A percentile compares a stretch with the other conserved stretches of the same genome.
Conservation (phyloP, 257 asterid genomes). For the Capsicum pubescens region DNA sequence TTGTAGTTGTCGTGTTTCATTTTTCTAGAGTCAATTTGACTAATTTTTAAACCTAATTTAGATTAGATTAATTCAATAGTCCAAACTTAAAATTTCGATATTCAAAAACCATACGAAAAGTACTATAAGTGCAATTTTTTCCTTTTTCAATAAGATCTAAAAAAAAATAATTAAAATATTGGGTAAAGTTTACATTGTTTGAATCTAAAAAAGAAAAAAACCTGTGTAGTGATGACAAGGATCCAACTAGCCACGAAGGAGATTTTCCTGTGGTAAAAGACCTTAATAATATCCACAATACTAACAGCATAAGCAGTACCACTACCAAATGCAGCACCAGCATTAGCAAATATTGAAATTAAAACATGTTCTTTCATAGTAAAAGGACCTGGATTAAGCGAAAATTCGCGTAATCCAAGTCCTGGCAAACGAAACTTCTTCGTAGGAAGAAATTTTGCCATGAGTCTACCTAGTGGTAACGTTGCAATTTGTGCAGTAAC, state of each 20-base stretch:
- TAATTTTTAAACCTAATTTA: too few species aligned
- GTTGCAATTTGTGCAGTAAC: slow-evolving; percentile 60
- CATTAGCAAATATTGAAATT: slow-evolving; percentile 72
- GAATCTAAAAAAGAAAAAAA: background rate
- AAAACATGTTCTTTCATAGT: slow-evolving; percentile 71
- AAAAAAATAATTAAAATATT: too few species aligned
- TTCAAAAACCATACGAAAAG: too few species aligned
- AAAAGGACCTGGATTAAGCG: slow-evolving; percentile 76
- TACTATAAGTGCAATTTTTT: too few species aligned
- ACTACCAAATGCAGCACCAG: slow-evolving; percentile 54
- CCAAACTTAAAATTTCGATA: too few species aligned
- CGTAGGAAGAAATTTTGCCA: slow-evolving; percentile 60
- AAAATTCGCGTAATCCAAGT: slow-evolving; percentile 48
- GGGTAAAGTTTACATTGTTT: too few species aligned
- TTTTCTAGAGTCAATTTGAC: too few species aligned
- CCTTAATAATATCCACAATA: slow-evolving; percentile 63
- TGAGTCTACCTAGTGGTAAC: slow-evolving; percentile 59
- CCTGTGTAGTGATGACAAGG: slow-evolving; percentile 74
- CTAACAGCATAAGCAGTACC: slow-evolving; percentile 66
- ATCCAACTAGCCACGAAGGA: slow-evolving; percentile 58
- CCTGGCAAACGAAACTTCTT: slow-evolving; percentile 53
- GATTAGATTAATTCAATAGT: too few species aligned
- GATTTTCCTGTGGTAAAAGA: slow-evolving; percentile 55
- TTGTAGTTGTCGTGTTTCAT: too few species aligned
- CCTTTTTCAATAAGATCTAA: too few species aligned